These are phyloP conservation scores for Monascus ruber DNA, from an alignment of 2,329 filamentous ascomycete genomes.

Conservation along the genomic window DNA sequence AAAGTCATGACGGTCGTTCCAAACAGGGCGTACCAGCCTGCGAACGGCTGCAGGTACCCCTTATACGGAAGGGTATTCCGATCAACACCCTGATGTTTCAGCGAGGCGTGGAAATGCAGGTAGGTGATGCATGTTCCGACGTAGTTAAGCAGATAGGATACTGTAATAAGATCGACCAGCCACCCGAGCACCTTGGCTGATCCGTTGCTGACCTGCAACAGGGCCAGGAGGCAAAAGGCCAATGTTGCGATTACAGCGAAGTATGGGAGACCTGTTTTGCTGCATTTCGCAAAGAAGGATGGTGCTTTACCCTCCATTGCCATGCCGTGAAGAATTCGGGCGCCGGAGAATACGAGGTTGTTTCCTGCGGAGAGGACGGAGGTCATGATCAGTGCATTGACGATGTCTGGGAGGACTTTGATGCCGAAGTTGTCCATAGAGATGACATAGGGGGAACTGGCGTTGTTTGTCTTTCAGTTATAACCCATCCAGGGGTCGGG, in stretches of 20 bases:
- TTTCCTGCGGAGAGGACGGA: slow-evolving; percentile 35
- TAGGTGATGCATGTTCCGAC: no score
- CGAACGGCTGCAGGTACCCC: no score
- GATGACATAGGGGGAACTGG: slow-evolving; percentile 34
- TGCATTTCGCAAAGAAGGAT: slow-evolving; percentile 29
- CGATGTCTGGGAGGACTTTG: slow-evolving; percentile 26
- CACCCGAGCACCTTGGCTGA: slow-evolving; percentile 48
- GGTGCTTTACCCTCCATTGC: slow-evolving; percentile 38
- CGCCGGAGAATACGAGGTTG: slow-evolving; percentile 37
- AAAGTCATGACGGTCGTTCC: no score
- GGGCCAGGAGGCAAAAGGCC: slow-evolving; percentile 53
- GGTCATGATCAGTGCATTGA: slow-evolving; percentile 33
- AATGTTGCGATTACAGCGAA: slow-evolving; percentile 33
- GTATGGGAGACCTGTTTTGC: slow-evolving; percentile 34
- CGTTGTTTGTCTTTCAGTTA: no score
- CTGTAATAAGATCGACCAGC: no score
- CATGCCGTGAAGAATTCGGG: slow-evolving; percentile 59
- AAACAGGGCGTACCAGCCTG: no score
- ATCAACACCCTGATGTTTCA: no score
- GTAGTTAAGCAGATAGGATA: no score
- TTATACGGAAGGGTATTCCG: no score
- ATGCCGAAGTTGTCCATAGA: slow-evolving; percentile 28
- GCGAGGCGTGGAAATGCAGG: no score
- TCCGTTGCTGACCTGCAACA: slow-evolving; percentile 54
- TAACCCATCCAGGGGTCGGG: no score